Percentiles rank a stretch among this genome's conserved stretches.
Evolutionary conservation across 768 basidiomycete genomes (phyloP).

Genomic region (Lyophyllum atratum): DNA sequence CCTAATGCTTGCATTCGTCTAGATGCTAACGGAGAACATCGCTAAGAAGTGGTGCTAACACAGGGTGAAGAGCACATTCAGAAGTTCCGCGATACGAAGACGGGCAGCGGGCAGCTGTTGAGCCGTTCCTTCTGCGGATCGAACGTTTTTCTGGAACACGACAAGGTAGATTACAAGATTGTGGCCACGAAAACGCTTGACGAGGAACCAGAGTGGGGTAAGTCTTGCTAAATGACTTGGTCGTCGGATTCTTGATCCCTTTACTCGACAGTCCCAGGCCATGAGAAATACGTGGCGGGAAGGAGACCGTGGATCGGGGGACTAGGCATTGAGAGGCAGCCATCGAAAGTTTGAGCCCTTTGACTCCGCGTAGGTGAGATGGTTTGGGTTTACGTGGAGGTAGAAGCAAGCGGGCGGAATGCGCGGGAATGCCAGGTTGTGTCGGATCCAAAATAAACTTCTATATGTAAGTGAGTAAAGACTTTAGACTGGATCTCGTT

Average conservation of each 20-base stretch:
- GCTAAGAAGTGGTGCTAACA: constrained; percentile 27
- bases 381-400: neutral
- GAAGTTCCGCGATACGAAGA: constrained; percentile 28
- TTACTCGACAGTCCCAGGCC: constrained; percentile 6
- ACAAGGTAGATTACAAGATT: constrained; percentile 4
- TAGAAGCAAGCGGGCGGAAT: neutral
- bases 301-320: constrained; percentile 15
- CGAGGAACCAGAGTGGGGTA: constrained; percentile 15
- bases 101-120: constrained; percentile 30
- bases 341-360: constrained; percentile 7
- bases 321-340: constrained; percentile 4
- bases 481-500: too few relatives aligned
- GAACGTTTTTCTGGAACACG: constrained; percentile 27
- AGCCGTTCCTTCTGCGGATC: constrained; percentile 34
- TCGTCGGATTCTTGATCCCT: neutral
- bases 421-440: too few relatives aligned
- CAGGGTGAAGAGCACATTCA: constrained; percentile 30
- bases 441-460: too few relatives aligned
- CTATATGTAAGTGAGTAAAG: too few relatives aligned
- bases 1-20: neutral
- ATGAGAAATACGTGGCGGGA: constrained; percentile 3
- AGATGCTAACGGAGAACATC: neutral
- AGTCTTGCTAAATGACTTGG: neutral
- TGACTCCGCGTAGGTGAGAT: neutral
- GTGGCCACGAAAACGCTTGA: constrained; percentile 16